Base-by-base conservation (phyloP, 2,329 filamentous ascomycete species). In the Aspergillus quadricinctus region DNA sequence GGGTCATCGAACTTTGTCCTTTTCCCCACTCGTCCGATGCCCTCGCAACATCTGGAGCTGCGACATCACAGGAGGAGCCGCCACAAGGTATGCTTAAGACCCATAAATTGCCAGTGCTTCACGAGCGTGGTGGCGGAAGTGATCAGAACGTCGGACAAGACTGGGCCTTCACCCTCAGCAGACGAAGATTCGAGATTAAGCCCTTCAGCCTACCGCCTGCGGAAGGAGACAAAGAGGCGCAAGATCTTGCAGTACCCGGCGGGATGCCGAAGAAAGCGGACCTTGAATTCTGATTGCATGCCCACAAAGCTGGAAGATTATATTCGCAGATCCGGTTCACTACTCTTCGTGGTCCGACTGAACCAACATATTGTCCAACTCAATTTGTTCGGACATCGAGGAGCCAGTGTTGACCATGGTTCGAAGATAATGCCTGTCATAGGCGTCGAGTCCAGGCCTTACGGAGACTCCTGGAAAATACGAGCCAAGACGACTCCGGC, bases 201-300 rank as follows among this genome's bases (percentile, higher is more conserved):
- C 91, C 92, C 0, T 97, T 92, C 73, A 94, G 89, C 70, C 78
- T 99, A 46, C 94, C 94, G 27, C 94, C 94, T 0, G 79, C 93
- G 43, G 89, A 92, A 54, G 90, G 88, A 1, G 90, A 92, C 62
- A 82, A 76, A 46, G 83, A 85, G 65, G 84, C 81, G 14, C 83
- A 86, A 68, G 78, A 81, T 57, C 77, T 75, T 11, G 73, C 74
- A 56, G 72, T 66, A 45, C 59, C 69, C 59, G 68, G 69, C 50
- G 74, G 73, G 59, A 82, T 81, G 61, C 79, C 81, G 2, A 81
- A 80, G 52, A 90, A 90, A 65, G 80, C 81, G 55, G 86, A 88
- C 62, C 82, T 95, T 50, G 89, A 94, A 52, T 95, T 95, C 67
- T 91, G 23, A 4, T 27, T 35, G 11, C 19, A 25, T 35, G 46